Evolutionary conservation across 257 asterid species (phyloP).

Genomic region (Ballota nigra): DNA sequence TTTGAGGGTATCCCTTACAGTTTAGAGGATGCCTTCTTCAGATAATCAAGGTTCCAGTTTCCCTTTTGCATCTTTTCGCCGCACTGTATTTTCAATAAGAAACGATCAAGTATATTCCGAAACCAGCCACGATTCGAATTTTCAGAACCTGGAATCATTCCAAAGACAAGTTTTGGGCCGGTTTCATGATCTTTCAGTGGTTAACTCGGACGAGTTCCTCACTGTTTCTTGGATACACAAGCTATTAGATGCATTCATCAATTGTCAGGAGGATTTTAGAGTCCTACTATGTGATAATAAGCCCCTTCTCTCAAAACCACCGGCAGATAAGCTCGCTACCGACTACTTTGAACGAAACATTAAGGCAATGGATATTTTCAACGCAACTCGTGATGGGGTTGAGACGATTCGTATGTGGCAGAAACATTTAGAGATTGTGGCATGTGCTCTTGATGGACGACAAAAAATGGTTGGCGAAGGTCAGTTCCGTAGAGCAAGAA

Average conservation of each 20-base stretch:
- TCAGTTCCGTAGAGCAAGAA: constrained; percentile 79
- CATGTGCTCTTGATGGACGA: constrained; percentile 49
- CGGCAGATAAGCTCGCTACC: constrained; percentile 49
- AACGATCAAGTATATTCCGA: constrained; percentile 67
- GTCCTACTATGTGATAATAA: constrained; percentile 41
- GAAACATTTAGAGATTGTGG: constrained; percentile 68
- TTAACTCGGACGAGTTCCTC: constrained; percentile 58
- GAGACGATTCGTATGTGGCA: constrained; percentile 78
- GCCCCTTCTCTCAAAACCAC: constrained; percentile 46
- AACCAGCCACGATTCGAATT: constrained; percentile 39
- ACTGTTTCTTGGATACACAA: constrained; percentile 77
- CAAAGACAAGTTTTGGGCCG: constrained; percentile 51
- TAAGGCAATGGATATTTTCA: constrained; percentile 86
- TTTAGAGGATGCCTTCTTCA: constrained; percentile 67
- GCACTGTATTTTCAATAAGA: constrained; percentile 57
- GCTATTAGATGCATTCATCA: constrained; percentile 55
- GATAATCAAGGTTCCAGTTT: constrained; percentile 52
- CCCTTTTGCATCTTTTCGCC: constrained; percentile 83
- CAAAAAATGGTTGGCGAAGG: constrained; percentile 58
- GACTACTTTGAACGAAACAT: constrained; percentile 75
- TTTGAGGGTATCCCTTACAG: constrained; percentile 27
- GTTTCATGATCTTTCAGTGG: constrained; percentile 58
- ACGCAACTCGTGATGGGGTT: constrained; percentile 86
- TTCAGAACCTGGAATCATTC: constrained; percentile 48
- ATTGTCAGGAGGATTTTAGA: constrained; percentile 66